These are phyloP conservation scores for Talinum fruticosum DNA, from an alignment of 148 eudicot species.

Conservation along the genomic window DNA sequence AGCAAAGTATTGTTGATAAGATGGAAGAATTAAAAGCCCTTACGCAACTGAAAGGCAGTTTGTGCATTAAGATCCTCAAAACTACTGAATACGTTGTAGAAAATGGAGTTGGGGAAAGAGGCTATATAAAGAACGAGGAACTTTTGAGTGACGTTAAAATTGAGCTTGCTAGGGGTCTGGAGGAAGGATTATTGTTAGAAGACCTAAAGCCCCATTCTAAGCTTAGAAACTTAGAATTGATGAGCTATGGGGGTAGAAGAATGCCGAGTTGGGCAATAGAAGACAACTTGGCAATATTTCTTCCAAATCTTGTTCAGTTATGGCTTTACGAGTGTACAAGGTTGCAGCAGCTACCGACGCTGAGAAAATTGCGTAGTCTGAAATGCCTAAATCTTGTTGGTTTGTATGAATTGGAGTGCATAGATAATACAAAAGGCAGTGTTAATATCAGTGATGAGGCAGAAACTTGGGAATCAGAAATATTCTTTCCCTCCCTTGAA, in stretches of 20 bases:
- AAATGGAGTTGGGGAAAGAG: neutral
- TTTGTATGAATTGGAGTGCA: constrained; percentile 11
- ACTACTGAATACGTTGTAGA: neutral
- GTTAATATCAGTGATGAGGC: neutral
- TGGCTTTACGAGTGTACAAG: neutral
- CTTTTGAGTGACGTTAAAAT: neutral
- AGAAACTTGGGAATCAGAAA: neutral
- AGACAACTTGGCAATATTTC: neutral
- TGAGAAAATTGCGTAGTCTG: constrained; percentile 8
- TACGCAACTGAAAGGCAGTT: neutral
- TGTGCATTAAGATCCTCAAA: neutral
- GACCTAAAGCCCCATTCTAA: neutral
- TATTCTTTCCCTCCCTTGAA: constrained; percentile 17
- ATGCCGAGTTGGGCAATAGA: constrained; percentile 19
- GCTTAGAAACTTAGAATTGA: neutral
- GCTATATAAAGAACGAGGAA: neutral
- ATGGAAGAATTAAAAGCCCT: constrained; percentile 13
- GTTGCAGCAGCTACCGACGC: neutral
- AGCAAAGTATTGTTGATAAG: neutral
- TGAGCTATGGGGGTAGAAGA: neutral
- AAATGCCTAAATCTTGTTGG: neutral
- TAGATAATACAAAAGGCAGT: neutral
- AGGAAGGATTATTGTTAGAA: neutral
- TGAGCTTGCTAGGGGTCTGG: neutral
- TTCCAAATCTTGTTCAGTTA: constrained; percentile 8